These are phyloP conservation scores for Podospora tetraspora DNA, from an alignment of 495 filamentous ascomycete genomes.

Conservation along the genomic window DNA sequence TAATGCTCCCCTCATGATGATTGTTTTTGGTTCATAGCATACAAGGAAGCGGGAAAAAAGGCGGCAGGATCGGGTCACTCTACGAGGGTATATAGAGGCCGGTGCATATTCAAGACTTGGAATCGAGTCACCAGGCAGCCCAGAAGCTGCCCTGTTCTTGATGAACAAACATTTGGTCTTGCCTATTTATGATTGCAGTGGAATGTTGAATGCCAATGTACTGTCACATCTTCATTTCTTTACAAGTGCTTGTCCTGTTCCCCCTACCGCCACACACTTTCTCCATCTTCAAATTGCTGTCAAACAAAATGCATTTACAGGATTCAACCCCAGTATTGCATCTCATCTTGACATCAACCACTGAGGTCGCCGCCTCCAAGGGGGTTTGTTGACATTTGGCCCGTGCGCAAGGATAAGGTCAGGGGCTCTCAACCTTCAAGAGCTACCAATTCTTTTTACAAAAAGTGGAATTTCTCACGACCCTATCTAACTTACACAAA, in stretches of 20 bases:
- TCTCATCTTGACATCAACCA: too few relatives aligned
- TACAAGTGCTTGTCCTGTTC: too few relatives aligned
- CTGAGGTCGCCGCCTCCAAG: too few relatives aligned
- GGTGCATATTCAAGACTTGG: not conserved
- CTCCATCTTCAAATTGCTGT: too few relatives aligned
- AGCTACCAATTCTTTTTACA: not conserved
- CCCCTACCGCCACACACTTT: too few relatives aligned
- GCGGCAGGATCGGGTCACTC: not conserved
- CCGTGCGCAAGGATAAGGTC: not conserved
- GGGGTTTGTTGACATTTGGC: not conserved
- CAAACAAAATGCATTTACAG: too few relatives aligned
- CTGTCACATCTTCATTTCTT: too few relatives aligned
- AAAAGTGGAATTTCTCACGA: not conserved
- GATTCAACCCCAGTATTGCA: too few relatives aligned
- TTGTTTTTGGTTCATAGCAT: constrained; percentile 24
- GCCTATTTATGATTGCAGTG: not conserved
- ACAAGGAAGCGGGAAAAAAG: constrained; percentile 12
- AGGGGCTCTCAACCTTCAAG: not conserved
- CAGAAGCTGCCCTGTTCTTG: not conserved
- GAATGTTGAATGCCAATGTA: not conserved
- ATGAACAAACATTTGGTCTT: not conserved
- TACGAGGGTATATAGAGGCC: constrained; percentile 9
- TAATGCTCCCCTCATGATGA: constrained; percentile 50
- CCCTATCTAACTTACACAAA: not conserved
- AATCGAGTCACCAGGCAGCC: not conserved